These are phyloP conservation scores for Zygotorulaspora sp. DNA, from an alignment of 805 yeast species.

Conservation along the genomic window DNA sequence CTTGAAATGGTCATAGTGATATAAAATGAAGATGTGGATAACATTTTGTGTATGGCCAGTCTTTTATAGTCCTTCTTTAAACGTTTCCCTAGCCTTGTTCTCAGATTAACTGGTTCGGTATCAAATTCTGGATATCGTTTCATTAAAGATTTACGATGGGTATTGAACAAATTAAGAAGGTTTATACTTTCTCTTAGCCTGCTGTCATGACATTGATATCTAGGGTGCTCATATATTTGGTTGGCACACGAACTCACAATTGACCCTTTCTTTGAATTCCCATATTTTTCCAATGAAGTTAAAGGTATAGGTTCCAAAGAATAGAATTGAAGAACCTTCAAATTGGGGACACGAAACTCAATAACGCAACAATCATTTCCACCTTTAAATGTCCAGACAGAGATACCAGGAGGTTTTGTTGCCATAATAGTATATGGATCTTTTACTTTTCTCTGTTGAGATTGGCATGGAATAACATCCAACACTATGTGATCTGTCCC, in stretches of 20 bases:
- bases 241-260: constrained; percentile 15
- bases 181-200: constrained; percentile 17
- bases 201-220: constrained; percentile 14
- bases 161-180: constrained; percentile 24
- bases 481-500: constrained; percentile 26
- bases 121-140: constrained; percentile 13
- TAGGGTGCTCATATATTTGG: constrained; percentile 13
- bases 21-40: constrained; percentile 6
- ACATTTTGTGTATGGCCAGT: not conserved
- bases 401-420: not conserved
- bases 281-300: constrained; percentile 40
- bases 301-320: constrained; percentile 70
- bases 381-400: constrained; percentile 10
- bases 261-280: constrained; percentile 19
- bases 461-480: constrained; percentile 12
- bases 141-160: constrained; percentile 20
- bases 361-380: constrained; percentile 35
- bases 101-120: constrained; percentile 8
- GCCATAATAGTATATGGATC: constrained; percentile 19
- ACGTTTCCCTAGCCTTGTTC: constrained; percentile 1
- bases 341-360: constrained; percentile 67
- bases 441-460: constrained; percentile 1
- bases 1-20: constrained; percentile 13
- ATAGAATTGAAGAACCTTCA: constrained; percentile 67
- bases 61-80: constrained; percentile 1